These are phyloP conservation scores for Sungouiozyma ichnusensis DNA, from an alignment of 805 yeast species.

Conservation along the genomic window DNA sequence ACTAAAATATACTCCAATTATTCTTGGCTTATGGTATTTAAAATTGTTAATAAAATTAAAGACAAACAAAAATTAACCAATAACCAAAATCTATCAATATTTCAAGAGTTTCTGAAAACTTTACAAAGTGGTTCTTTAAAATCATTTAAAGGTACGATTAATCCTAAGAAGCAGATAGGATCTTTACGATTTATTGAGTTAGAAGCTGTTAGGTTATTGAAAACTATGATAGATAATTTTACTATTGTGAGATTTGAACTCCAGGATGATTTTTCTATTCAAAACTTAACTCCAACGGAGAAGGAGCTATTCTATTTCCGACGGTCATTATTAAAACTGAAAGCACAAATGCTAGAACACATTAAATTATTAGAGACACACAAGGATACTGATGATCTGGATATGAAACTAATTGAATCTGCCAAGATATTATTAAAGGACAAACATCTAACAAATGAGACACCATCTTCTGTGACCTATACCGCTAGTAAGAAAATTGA, in stretches of 20 bases:
- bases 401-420: neutral
- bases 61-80: conserved; percentile 6
- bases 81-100: conserved; percentile 3
- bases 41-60: conserved; percentile 12
- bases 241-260: conserved; percentile 6
- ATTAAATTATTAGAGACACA: conserved; percentile 10
- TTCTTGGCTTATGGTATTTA: conserved; percentile 21
- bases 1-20: conserved; percentile 10
- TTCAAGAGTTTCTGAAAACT: conserved; percentile 15
- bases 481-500: too few species aligned
- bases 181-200: conserved; percentile 15
- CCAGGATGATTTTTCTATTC: neutral
- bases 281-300: conserved; percentile 1
- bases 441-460: too few species aligned
- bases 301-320: conserved; percentile 14
- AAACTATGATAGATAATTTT: conserved; percentile 8
- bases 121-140: conserved; percentile 6
- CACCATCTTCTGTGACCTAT: too few species aligned
- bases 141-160: neutral
- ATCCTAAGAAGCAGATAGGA: neutral
- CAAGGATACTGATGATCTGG: too few species aligned
- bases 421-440: neutral
- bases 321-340: conserved; percentile 19
- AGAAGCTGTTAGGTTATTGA: conserved; percentile 18
- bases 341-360: conserved; percentile 12